Conservation (phyloP, 495 filamentous ascomycete species). For the Mycothermus thermophilus region DNA sequence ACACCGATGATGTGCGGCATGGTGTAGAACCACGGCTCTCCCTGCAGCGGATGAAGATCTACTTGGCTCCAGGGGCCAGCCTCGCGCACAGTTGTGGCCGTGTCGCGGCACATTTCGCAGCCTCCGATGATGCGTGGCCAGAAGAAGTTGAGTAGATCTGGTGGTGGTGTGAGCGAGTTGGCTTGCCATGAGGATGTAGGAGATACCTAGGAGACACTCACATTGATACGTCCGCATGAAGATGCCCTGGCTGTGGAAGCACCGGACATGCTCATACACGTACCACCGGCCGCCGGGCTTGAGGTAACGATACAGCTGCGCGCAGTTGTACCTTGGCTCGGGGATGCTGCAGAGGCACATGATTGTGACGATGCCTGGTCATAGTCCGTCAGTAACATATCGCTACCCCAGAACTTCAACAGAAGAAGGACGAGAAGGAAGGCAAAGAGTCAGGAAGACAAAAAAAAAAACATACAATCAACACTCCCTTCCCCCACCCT, state of each 20-base stretch:
- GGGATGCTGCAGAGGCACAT: conserved; percentile 64
- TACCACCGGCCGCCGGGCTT: conserved; percentile 55
- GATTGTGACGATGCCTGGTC: conserved; percentile 51
- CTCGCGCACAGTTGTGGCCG: conserved; percentile 33
- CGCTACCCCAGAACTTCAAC: too few relatives aligned
- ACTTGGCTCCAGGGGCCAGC: conserved; percentile 45
- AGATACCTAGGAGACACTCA: conserved; percentile 18
- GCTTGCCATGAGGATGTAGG: too few relatives aligned
- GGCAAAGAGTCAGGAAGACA: too few relatives aligned
- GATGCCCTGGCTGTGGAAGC: conserved; percentile 25
- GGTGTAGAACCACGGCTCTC: conserved; percentile 31
- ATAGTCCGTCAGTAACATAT: too few relatives aligned
- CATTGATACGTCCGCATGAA: conserved; percentile 37
- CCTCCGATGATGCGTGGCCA: conserved; percentile 46
- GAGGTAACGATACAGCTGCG: conserved; percentile 46
- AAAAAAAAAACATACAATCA: too few relatives aligned
- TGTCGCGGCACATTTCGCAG: conserved; percentile 45
- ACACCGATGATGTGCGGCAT: conserved; percentile 36
- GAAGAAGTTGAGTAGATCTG: conserved; percentile 28
- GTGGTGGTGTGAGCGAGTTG: background rate
- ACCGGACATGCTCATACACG: conserved; percentile 56
- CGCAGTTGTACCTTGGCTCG: conserved; percentile 40
- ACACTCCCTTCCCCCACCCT: conserved; percentile 39
- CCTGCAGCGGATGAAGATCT: conserved; percentile 33
- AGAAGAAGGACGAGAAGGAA: too few relatives aligned